phyloP scores from a whole-genome alignment of 2,329 filamentous ascomycete species.

The Aspergillus glaucus region DNA sequence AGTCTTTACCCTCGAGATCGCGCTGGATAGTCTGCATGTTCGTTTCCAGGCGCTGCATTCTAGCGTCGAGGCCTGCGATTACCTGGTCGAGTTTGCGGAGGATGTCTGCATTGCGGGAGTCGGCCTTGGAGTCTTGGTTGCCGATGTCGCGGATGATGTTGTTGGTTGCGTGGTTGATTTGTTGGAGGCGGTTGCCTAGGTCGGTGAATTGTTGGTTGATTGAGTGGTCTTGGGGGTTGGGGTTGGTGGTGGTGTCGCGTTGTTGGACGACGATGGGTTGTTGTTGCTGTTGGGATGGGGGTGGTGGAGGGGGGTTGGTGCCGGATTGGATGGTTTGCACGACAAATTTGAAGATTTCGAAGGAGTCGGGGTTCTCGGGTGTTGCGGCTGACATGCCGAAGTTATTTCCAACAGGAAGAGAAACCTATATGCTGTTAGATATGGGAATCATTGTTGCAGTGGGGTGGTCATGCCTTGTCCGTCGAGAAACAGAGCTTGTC shows the following conservation, averaged over 20 bases:
- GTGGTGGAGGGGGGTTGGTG: slow-evolving; percentile 2
- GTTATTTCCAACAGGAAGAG: slow-evolving; percentile 71
- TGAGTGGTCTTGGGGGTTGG: slow-evolving; percentile 40
- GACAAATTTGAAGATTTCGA: slow-evolving; percentile 84
- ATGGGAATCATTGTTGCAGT: not conserved
- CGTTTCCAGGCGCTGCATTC: slow-evolving; percentile 50
- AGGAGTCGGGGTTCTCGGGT: slow-evolving; percentile 86
- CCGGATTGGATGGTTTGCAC: slow-evolving; percentile 49
- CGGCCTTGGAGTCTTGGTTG: slow-evolving; percentile 45
- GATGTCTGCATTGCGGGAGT: slow-evolving; percentile 51
- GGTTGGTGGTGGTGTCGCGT: slow-evolving; percentile 15
- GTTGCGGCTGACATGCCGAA: slow-evolving; percentile 85
- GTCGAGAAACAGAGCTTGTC: slow-evolving; percentile 76
- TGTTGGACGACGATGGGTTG: slow-evolving; percentile 20
- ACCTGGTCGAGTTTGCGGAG: slow-evolving; percentile 34
- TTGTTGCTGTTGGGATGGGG: slow-evolving; percentile 7
- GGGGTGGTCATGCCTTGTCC: slow-evolving; percentile 45
- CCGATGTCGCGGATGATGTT: slow-evolving; percentile 49
- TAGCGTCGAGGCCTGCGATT: slow-evolving; percentile 34
- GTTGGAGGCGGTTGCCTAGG: slow-evolving; percentile 71
- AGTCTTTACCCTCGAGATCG: slow-evolving; percentile 53
- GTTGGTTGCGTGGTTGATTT: slow-evolving; percentile 55
- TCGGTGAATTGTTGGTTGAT: slow-evolving; percentile 65
- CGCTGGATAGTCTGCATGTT: slow-evolving; percentile 45
- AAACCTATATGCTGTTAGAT: slow-evolving; percentile 46